Conservation (phyloP, 305 asterid species). For the Stenogyne calaminthoides region DNA sequence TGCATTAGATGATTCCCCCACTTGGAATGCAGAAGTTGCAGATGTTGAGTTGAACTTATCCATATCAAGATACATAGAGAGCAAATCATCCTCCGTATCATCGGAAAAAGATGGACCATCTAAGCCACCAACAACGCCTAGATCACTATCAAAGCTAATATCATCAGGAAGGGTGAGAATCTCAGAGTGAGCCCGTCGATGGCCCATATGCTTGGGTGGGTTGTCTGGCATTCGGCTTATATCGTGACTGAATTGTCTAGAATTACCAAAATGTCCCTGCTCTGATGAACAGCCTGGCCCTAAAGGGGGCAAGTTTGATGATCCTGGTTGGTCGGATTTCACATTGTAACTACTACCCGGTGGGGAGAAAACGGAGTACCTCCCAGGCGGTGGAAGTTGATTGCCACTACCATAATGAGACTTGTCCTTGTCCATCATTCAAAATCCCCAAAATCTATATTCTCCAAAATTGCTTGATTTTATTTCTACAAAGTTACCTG, state of each 20-base stretch:
- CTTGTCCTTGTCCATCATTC: slow-evolving; percentile 85
- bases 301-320: slow-evolving; percentile 62
- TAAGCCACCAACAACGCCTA: slow-evolving; percentile 93
- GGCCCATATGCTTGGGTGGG: slow-evolving; percentile 87
- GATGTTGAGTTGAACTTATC: slow-evolving; percentile 86
- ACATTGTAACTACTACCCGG: slow-evolving; percentile 48
- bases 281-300: slow-evolving; percentile 64
- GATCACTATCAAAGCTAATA: slow-evolving; percentile 93
- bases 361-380: slow-evolving; percentile 68
- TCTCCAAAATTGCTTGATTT: slow-evolving; percentile 15
- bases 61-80: slow-evolving; percentile 90
- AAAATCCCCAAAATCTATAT: slow-evolving; percentile 23
- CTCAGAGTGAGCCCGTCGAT: slow-evolving; percentile 97
- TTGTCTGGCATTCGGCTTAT: slow-evolving; percentile 94
- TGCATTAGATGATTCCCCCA: slow-evolving; percentile 69
- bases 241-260: slow-evolving; percentile 78
- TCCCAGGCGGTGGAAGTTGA: slow-evolving; percentile 75
- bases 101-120: slow-evolving; percentile 93
- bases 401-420: slow-evolving; percentile 52
- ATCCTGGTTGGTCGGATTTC: slow-evolving; percentile 59
- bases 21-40: slow-evolving; percentile 68
- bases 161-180: slow-evolving; percentile 97
- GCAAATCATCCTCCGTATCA: slow-evolving; percentile 88
- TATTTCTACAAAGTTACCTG: slow-evolving; percentile 27
- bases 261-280: slow-evolving; percentile 54